phyloP scores from a whole-genome alignment of 2,329 filamentous ascomycete species.

The Podosphaera fusca region DNA sequence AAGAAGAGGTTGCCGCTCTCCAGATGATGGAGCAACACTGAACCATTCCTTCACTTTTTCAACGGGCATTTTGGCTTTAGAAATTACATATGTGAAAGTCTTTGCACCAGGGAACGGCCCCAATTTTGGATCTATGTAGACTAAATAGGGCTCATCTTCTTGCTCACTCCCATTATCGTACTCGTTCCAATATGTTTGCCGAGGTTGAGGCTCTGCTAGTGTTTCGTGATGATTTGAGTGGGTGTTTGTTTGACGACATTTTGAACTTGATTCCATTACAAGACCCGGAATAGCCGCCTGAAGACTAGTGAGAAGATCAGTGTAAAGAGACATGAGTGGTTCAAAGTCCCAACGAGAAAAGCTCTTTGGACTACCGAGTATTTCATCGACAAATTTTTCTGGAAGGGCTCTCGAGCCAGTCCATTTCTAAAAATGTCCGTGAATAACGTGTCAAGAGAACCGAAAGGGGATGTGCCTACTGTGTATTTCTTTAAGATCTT shows the following conservation, averaged over 20 bases:
- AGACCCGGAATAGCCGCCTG: slow-evolving; percentile 18
- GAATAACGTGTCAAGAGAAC: too few species aligned
- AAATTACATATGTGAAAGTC: slow-evolving; percentile 27
- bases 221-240: slow-evolving; percentile 5
- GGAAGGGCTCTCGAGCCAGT: slow-evolving; percentile 46
- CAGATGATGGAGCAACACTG: slow-evolving; percentile 8
- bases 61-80: slow-evolving; percentile 22
- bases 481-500: slow-evolving; percentile 74
- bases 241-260: slow-evolving; percentile 3
- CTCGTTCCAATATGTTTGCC: slow-evolving; percentile 52
- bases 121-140: slow-evolving; percentile 52
- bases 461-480: slow-evolving; percentile 18
- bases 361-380: slow-evolving; percentile 43
- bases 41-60: slow-evolving; percentile 28
- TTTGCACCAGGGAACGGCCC: slow-evolving; percentile 32
- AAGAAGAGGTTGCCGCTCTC: slow-evolving; percentile 11
- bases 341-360: slow-evolving; percentile 46
- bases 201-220: slow-evolving; percentile 1
- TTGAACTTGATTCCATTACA: background rate
- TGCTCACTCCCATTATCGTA: slow-evolving; percentile 60
- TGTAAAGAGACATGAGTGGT: slow-evolving; percentile 26
- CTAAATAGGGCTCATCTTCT: slow-evolving; percentile 37
- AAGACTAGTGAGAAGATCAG: slow-evolving; percentile 25
- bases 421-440: slow-evolving; percentile 38
- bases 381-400: slow-evolving; percentile 39